Evolutionary conservation across 2,329 filamentous ascomycete species (phyloP), one percentile per base, ranked within the genome.

Genomic region (Alternaria sp.): DNA sequence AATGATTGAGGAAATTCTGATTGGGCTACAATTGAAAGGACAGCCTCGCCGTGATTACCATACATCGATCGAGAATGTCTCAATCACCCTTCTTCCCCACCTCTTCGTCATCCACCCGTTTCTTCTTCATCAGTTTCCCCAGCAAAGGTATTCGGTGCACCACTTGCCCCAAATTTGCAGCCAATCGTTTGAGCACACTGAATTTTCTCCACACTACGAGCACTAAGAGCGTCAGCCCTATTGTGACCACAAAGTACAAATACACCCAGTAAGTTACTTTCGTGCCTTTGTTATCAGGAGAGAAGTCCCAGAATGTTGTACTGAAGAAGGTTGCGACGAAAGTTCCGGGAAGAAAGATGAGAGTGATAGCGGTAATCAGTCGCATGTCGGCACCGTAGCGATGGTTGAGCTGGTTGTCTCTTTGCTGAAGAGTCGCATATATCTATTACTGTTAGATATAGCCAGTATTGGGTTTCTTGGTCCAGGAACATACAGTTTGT

Each of bases 21-120:
- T 12, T 30, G 0, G 8, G 8, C 0, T 30, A 11, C 8, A 30
- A 2, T 11, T 0, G 3, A 1, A 11, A 30, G 0, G 28, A 30
- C 4, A 5, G 11, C 11, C 8, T 11, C 8, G 11, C 8, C 8
- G 0, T 30, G 0, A 11, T 3, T 4, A 30, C 11, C 0, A 30
- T 30, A 30, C 28, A 12, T 12, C 11, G 0, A 30, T 11, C 11
- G 0, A 30, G 26, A 47, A 3, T 44, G n/a, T 22, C 11, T 44
- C 24, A 28, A 5, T 36, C 30, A 4, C 46, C 30, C 32, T 48
- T 48, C 14, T 36, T 48, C 9, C 30, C 18, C 5, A 8, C 16
- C 46, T 48, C 46, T 3, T 24, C 46, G 7, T 48, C 46, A 36
- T 36, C 7, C 7, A n/a, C 4, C 5, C 11, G 32, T 3, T 36